Evolutionary conservation across 805 yeast species (phyloP).

Genomic region (Saccharomycopsis microspora): DNA sequence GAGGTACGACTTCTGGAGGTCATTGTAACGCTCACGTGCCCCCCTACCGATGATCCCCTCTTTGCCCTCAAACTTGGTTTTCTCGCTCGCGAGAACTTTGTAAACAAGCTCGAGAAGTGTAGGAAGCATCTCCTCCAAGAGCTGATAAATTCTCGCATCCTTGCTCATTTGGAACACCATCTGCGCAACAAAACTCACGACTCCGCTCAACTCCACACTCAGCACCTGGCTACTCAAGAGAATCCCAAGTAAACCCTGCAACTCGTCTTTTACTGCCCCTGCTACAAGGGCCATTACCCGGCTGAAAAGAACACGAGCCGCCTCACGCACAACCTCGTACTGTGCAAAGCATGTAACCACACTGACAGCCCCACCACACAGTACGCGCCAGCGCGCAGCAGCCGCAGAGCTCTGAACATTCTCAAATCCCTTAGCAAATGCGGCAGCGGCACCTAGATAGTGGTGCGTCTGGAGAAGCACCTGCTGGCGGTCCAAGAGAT

Average conservation of each 20-base stretch:
- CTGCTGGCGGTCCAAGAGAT: slow-evolving; percentile 28
- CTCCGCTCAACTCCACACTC: slow-evolving; percentile 62
- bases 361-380: slow-evolving; percentile 74
- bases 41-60: background rate
- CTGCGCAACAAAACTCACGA: slow-evolving; percentile 80
- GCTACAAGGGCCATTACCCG: slow-evolving; percentile 72
- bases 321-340: slow-evolving; percentile 65
- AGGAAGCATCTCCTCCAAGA: slow-evolving; percentile 59
- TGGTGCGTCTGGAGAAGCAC: slow-evolving; percentile 73
- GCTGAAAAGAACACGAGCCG: slow-evolving; percentile 79
- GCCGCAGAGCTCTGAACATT: slow-evolving; percentile 22
- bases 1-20: slow-evolving; percentile 59
- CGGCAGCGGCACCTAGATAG: slow-evolving; percentile 77
- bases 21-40: slow-evolving; percentile 15
- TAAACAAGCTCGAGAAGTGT: slow-evolving; percentile 66
- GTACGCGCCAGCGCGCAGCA: slow-evolving; percentile 45
- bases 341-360: slow-evolving; percentile 67
- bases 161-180: slow-evolving; percentile 66
- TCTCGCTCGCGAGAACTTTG: slow-evolving; percentile 21
- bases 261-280: slow-evolving; percentile 32
- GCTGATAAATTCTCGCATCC: slow-evolving; percentile 56
- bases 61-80: background rate
- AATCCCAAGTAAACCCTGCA: slow-evolving; percentile 62
- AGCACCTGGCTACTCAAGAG: slow-evolving; percentile 47
- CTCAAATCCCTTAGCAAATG: slow-evolving; percentile 79